Evolutionary conservation across 495 filamentous ascomycete genomes (phyloP), one percentile per base, ranked within the genome.

Genomic region (Penicillium crystallinum): DNA sequence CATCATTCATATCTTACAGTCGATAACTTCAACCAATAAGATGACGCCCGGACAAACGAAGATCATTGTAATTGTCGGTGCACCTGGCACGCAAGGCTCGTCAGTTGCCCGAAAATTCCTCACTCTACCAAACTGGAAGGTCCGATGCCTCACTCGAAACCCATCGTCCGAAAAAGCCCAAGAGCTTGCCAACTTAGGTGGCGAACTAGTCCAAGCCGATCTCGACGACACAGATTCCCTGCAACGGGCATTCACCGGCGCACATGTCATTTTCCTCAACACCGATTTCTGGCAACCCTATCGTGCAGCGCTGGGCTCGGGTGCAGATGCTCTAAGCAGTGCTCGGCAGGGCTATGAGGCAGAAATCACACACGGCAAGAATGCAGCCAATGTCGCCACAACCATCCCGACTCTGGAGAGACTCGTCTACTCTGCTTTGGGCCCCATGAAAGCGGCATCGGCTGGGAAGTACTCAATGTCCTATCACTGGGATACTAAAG

Each of bases 201-300:
- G 76, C 25, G 75, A 79, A 15, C 39, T 83, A 3, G 67, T 80
- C 4, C 35, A 63, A 29, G 78, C 65, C 8, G 70, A 82, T 43
- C 65, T 81, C 6, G 57, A 73, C 44, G 68, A 78, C 27, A 46
- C 67, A 30, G 54, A 53, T 2, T 72, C 73, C 1, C 67, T 84
- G 0, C 55, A 56, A 2, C 25, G 34, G 12, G 81, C 78, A 17
- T 77, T 84, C 56, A 31, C 57, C 5, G 74, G 71, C 27, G 75
- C 74, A 3, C 63, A 69, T 37, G 75, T 66, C 23, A 76, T 83
- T 60, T 84, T 81, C 57, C 63, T 67, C 46, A 71, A 75, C 41
- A 83, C 80, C 0, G 77, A 83, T 41, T 83, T 79, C 65, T 76
- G 70, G 71, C 44, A 40, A 25, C 54, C 59, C 0, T 71, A 67